Conservation (phyloP, 129 eudicot genomes). For the Flaveria bidentis region DNA sequence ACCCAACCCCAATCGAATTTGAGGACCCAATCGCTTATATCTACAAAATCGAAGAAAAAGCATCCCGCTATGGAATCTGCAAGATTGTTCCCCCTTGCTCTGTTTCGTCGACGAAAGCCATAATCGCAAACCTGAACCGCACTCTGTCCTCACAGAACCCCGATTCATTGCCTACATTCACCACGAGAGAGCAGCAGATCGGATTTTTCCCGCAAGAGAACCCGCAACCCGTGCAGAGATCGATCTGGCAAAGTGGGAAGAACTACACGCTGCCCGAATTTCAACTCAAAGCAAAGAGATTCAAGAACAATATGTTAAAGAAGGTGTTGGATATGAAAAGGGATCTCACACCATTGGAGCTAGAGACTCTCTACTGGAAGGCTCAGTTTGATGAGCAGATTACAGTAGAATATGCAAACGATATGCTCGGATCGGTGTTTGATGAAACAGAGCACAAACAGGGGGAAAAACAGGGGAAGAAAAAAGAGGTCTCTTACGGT, state of each 20-base stretch:
- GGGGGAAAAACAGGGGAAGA: conserved; percentile 7
- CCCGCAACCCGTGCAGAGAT: conserved; percentile 70
- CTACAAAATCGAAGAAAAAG: conserved; percentile 82
- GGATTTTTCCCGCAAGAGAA: conserved; percentile 79
- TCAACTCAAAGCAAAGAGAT: conserved; percentile 60
- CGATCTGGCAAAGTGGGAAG: conserved; percentile 92
- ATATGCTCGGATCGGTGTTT: conserved; percentile 95
- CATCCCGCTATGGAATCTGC: conserved; percentile 83
- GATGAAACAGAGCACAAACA: conserved; percentile 20
- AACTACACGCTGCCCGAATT: conserved; percentile 58
- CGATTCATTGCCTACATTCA: conserved; percentile 62
- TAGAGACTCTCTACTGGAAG: conserved; percentile 84
- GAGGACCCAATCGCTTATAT: conserved; percentile 92
- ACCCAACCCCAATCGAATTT: conserved; percentile 79
- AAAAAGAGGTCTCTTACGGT: conserved; percentile 45
- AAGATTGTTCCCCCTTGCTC: conserved; percentile 79
- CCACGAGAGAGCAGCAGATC: conserved; percentile 83
- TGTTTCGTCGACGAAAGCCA: conserved; percentile 45
- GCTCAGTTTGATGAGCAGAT: conserved; percentile 79
- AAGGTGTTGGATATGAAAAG: conserved; percentile 38
- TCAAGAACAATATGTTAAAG: conserved; percentile 58
- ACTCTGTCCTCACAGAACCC: conserved; percentile 56
- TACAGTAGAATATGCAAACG: conserved; percentile 87
- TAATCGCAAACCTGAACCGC: conserved; percentile 51
- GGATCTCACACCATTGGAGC: conserved; percentile 47